Conservation (phyloP, 495 filamentous ascomycete genomes). For the Extremus antarcticus region DNA sequence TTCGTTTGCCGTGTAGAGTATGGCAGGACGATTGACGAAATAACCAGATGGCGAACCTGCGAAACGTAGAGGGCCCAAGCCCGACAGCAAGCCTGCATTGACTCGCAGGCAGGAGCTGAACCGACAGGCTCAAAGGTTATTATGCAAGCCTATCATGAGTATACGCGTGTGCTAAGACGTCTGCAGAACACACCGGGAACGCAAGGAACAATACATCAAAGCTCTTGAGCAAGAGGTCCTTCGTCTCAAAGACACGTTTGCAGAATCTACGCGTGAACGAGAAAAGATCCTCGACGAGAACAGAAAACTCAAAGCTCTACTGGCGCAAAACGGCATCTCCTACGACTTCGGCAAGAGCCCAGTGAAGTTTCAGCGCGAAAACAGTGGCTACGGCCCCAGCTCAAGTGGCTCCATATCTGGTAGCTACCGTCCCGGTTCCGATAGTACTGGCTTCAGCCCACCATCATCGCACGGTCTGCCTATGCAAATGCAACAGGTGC, state of each 20-base stretch:
- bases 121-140: constrained; percentile 86
- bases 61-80: constrained; percentile 88
- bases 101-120: constrained; percentile 93
- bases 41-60: constrained; percentile 66
- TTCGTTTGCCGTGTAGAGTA: too few species aligned
- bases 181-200: constrained; percentile 48
- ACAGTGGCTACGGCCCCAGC: constrained; percentile 28
- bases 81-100: constrained; percentile 87
- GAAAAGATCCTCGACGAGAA: constrained; percentile 62
- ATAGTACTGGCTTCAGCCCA: constrained; percentile 32
- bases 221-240: constrained; percentile 82
- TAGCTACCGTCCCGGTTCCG: constrained; percentile 37
- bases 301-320: constrained; percentile 59
- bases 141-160: not conserved
- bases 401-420: constrained; percentile 46
- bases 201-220: constrained; percentile 92
- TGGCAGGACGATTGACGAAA: too few species aligned
- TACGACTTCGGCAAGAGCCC: constrained; percentile 29
- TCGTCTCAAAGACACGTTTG: constrained; percentile 55
- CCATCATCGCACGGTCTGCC: constrained; percentile 17
- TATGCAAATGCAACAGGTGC: not conserved
- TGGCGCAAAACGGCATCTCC: constrained; percentile 61
- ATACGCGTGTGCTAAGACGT: not conserved
- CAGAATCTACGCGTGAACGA: constrained; percentile 52
- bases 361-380: constrained; percentile 17